Conservation (phyloP, 2,329 filamentous ascomycete genomes). For the Plenodomus biglobosus region DNA sequence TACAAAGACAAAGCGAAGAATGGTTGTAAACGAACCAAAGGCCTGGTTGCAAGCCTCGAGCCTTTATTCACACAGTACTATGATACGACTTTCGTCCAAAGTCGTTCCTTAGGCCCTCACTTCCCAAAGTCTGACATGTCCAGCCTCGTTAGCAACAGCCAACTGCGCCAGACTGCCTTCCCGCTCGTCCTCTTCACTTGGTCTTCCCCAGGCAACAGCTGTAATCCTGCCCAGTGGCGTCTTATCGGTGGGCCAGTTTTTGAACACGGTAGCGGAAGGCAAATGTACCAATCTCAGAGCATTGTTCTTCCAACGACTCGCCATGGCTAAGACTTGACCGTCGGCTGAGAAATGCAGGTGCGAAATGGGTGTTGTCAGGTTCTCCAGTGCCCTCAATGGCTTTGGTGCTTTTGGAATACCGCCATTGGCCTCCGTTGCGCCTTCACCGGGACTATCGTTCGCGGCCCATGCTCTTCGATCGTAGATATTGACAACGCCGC, state of each 20-base stretch:
- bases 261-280: conserved; percentile 89
- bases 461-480: conserved; percentile 69
- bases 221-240: conserved; percentile 87
- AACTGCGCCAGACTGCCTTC: conserved; percentile 64
- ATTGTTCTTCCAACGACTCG: conserved; percentile 83
- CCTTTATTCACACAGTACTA: not conserved
- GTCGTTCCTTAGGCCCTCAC: conserved; percentile 29
- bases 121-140: conserved; percentile 90
- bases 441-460: conserved; percentile 17
- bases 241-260: conserved; percentile 92
- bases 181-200: conserved; percentile 55
- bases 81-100: not conserved
- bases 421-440: conserved; percentile 34
- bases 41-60: not conserved
- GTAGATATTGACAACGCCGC: conserved; percentile 91
- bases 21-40: not conserved
- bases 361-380: conserved; percentile 83
- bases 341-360: conserved; percentile 81
- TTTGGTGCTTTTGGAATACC: conserved; percentile 67
- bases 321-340: conserved; percentile 85
- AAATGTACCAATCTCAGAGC: conserved; percentile 85
- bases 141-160: conserved; percentile 84
- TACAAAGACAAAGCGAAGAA: not conserved
- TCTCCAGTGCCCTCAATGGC: conserved; percentile 74
- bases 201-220: conserved; percentile 51